Conservation (phyloP, 352 stramenopile species). For the Halophytophthora polymorphica region DNA sequence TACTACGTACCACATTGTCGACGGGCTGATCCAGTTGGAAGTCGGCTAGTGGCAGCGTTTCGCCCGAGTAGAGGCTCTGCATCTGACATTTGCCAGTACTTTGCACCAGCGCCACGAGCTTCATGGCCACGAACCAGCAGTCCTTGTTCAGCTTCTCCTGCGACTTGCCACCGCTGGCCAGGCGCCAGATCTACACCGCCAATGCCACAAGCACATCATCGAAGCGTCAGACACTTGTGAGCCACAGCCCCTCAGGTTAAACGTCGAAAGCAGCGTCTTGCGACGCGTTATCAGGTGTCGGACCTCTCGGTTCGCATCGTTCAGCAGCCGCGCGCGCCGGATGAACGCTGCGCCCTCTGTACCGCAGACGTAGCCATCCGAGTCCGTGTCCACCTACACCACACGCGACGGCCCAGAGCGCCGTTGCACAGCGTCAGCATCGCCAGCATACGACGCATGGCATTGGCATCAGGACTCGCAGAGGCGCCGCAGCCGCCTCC, state of each 20-base stretch:
- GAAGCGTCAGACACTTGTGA: neutral
- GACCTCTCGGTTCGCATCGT: conserved; percentile 85
- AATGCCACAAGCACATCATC: neutral
- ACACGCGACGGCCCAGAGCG: neutral
- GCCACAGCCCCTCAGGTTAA: neutral
- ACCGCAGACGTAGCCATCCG: conserved; percentile 72
- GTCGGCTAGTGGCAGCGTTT: conserved; percentile 65
- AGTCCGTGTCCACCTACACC: conserved; percentile 69
- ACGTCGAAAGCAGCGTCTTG: neutral
- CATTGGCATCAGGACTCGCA: neutral
- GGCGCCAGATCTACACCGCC: conserved; percentile 69
- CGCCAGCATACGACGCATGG: neutral
- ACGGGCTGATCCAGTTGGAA: conserved; percentile 78
- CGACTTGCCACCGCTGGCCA: conserved; percentile 86
- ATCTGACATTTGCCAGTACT: conserved; percentile 80
- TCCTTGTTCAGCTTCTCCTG: conserved; percentile 86
- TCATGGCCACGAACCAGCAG: conserved; percentile 90
- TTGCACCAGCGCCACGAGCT: conserved; percentile 86
- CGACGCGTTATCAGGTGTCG: neutral
- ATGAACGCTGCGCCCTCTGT: conserved; percentile 80
- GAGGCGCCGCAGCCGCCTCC: neutral
- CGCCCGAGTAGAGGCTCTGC: conserved; percentile 75
- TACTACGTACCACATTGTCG: conserved; percentile 62
- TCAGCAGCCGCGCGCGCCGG: conserved; percentile 67
- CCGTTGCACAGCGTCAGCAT: neutral